Evolutionary conservation across 176 grass and related monocot genomes (phyloP).

Genomic region (Carex scoparia): DNA sequence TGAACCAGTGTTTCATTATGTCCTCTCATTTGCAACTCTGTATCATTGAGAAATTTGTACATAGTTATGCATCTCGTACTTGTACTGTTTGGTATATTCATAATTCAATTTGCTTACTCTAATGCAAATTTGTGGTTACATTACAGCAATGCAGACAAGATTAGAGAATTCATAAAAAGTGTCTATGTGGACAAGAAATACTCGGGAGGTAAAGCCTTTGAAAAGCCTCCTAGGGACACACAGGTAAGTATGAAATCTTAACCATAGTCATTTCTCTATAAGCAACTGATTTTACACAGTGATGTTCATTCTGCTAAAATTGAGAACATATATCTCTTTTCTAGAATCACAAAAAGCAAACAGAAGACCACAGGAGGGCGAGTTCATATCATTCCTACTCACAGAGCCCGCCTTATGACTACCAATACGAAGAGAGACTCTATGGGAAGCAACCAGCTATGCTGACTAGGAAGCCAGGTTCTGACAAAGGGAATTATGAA

Average conservation of each 20-base stretch:
- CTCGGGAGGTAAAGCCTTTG: slow-evolving; percentile 42
- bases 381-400: slow-evolving; percentile 89
- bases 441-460: slow-evolving; percentile 47
- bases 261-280: neutral
- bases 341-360: slow-evolving; percentile 57
- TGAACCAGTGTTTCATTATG: neutral
- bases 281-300: neutral
- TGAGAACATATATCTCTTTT: slow-evolving; percentile 14
- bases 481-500: slow-evolving; percentile 56
- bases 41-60: neutral
- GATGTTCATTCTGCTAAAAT: neutral
- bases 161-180: slow-evolving; percentile 86
- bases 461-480: slow-evolving; percentile 82
- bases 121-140: slow-evolving; percentile 29
- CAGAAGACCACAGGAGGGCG: slow-evolving; percentile 68
- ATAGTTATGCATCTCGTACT: neutral
- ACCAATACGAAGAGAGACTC: slow-evolving; percentile 74
- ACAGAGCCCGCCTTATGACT: slow-evolving; percentile 82
- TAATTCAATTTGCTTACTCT: neutral
- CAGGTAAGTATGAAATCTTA: slow-evolving; percentile 37
- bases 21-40: neutral
- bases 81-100: neutral
- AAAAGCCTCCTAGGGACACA: slow-evolving; percentile 87
- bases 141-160: slow-evolving; percentile 47
- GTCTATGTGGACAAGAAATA: slow-evolving; percentile 84